Base-by-base conservation (phyloP, 164 flowering plant species). In the Chloranthus sessilifolius region DNA sequence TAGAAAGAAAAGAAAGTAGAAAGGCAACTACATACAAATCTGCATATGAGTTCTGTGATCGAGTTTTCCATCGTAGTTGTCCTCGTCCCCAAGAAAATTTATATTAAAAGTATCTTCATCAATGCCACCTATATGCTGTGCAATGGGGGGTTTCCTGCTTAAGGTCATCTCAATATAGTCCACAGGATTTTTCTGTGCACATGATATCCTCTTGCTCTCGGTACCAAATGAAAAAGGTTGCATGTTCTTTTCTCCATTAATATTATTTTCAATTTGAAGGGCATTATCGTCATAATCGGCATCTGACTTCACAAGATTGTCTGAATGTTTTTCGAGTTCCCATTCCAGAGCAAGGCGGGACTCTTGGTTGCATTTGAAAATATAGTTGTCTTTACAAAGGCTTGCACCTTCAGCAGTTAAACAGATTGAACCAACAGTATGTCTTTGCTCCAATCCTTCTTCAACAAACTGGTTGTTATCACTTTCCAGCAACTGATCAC, bases 101-200 rank as follows among this genome's bases (percentile, higher is more conserved):
- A 25, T 19, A 37, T 20, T 14, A 4, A 31, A 45, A 39, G 38
- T 47, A 58, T 61, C 50, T 31, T 58, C 50, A 56, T 56, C 55
- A 48, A 33, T 30, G 42, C 29, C 53, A 53, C 50, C 63, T 2
- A 19, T 39, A 54, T 40, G 57, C 19, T 68, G 66, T 11, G 54
- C 31, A 22, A 7, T 42, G n/a, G 86, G 82, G 27, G 83, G 76
- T 52, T 70, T 76, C 70, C 45, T 70, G 45, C 52, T 58, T 27
- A 83, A 60, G 52, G 71, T 69, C 81, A 76, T 50, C 58, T 69
- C 68, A 51, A 63, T 62, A 31, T 53, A 55, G 39, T 66, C 63
- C 23, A 24, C 24, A 16, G 55, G 30, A 47, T 58, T 50, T 43
- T 21, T 64, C 35, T 26, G 24, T 22, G 21, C 42, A n/a, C n/a